These are phyloP conservation scores for Cytidiella melzeri DNA, from an alignment of 768 basidiomycete genomes.

Conservation along the genomic window DNA sequence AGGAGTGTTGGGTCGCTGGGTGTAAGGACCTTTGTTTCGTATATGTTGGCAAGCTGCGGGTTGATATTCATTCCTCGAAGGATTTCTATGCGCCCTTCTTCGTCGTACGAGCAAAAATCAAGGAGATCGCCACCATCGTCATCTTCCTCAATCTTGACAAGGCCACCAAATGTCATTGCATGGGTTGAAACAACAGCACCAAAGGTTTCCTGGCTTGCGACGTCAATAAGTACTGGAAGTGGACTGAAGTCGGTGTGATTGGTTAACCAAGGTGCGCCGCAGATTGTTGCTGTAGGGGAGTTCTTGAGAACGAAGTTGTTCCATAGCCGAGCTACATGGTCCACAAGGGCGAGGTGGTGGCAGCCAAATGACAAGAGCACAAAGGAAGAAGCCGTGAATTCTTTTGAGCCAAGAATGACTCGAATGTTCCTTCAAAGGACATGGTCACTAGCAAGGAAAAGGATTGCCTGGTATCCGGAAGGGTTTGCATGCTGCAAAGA, in stretches of 20 bases:
- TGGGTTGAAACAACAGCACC: constrained; percentile 3
- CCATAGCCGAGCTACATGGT: constrained; percentile 14
- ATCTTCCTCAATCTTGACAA: not conserved
- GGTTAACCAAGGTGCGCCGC: not conserved
- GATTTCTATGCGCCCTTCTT: not conserved
- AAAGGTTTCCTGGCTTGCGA: constrained; percentile 12
- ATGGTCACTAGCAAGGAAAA: constrained; percentile 15
- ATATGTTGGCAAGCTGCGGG: not conserved
- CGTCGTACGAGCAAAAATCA: not conserved
- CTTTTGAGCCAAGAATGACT: not conserved
- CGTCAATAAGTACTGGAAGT: not conserved
- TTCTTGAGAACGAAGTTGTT: constrained; percentile 6
- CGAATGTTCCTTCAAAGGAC: constrained; percentile 20
- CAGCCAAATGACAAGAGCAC: constrained; percentile 15
- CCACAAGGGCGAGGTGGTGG: constrained; percentile 20
- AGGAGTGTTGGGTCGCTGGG: not conserved
- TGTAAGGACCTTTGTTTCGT: not conserved
- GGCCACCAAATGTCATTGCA: not conserved
- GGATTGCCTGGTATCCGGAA: constrained; percentile 18
- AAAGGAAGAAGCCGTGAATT: constrained; percentile 4
- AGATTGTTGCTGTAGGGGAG: not conserved
- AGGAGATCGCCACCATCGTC: not conserved
- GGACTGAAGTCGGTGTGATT: not conserved
- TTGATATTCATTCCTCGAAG: not conserved
- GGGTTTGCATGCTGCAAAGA: constrained; percentile 14